phyloP scores from a whole-genome alignment of 768 basidiomycete species.

The Mycena alexandri region DNA sequence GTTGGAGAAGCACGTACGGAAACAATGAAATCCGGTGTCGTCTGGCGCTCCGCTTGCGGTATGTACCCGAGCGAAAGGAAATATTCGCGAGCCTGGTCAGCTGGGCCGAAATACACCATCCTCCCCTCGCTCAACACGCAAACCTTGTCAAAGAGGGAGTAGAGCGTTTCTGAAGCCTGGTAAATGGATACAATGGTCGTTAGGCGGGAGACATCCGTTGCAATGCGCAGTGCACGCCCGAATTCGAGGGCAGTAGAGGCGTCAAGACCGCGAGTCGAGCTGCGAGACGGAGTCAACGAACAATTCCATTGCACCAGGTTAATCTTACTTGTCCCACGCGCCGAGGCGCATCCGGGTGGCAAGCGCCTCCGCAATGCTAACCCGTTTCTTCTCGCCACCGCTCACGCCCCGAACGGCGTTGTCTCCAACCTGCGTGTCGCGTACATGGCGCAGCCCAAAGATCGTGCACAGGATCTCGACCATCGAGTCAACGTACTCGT shows the following conservation, averaged over 20 bases:
- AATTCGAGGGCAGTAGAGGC: constrained; percentile 82
- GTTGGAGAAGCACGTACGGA: constrained; percentile 41
- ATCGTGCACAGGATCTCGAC: constrained; percentile 72
- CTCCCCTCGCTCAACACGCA: constrained; percentile 81
- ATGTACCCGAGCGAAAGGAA: constrained; percentile 69
- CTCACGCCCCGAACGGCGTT: constrained; percentile 80
- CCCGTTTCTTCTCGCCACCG: constrained; percentile 86
- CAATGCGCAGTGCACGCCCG: constrained; percentile 72
- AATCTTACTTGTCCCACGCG: constrained; percentile 80
- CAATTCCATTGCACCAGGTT: not conserved
- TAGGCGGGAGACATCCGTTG: constrained; percentile 65
- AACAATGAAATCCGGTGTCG: constrained; percentile 75
- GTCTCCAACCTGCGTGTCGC: constrained; percentile 83
- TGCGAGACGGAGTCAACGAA: constrained; percentile 46
- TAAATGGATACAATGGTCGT: constrained; percentile 87
- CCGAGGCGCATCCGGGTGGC: constrained; percentile 72
- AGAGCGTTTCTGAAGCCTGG: constrained; percentile 76
- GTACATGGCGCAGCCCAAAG: constrained; percentile 82
- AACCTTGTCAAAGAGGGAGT: constrained; percentile 77
- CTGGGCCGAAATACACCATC: constrained; percentile 82
- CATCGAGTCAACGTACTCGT: constrained; percentile 57
- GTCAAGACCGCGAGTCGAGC: constrained; percentile 75
- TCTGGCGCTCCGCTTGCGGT: constrained; percentile 70
- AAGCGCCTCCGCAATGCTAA: constrained; percentile 80
- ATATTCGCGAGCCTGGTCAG: constrained; percentile 73